Conservation (phyloP, 2,329 filamentous ascomycete genomes). For the Diplocarpon mali region DNA sequence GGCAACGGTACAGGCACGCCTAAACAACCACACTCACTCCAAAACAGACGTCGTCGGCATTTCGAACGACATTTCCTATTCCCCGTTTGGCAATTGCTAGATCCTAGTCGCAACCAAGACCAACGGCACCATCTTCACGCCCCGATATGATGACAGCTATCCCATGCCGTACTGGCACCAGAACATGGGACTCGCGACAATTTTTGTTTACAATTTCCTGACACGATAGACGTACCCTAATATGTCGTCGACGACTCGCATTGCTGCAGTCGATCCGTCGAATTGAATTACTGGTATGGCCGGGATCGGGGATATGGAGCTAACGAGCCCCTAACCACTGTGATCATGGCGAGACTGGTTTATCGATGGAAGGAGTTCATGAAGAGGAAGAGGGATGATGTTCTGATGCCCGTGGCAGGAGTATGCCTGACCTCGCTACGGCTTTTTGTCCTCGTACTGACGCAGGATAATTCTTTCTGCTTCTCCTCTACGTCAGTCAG, state of each 20-base stretch:
- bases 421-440: slow-evolving; percentile 12
- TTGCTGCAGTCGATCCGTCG: slow-evolving; percentile 6
- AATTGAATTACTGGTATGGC: slow-evolving; percentile 3
- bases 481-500: slow-evolving; percentile 19
- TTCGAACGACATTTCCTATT: slow-evolving; percentile 9
- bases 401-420: slow-evolving; percentile 23
- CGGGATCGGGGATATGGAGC: slow-evolving; percentile 3
- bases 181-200: slow-evolving; percentile 21
- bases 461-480: slow-evolving; percentile 18
- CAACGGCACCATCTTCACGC: slow-evolving; percentile 16
- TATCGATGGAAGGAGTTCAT: slow-evolving; percentile 21
- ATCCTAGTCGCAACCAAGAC: slow-evolving; percentile 13
- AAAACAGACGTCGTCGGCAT: no score
- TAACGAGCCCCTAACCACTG: slow-evolving; percentile 15
- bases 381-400: slow-evolving; percentile 23
- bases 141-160: slow-evolving; percentile 18
- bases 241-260: not conserved
- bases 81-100: slow-evolving; percentile 11
- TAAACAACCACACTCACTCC: no score
- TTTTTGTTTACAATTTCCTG: slow-evolving; percentile 20
- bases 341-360: slow-evolving; percentile 20
- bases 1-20: no score
- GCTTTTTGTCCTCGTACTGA: slow-evolving; percentile 6
- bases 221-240: slow-evolving; percentile 17
- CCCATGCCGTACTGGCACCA: slow-evolving; percentile 21